These are phyloP conservation scores for Kodamaea arcana DNA, from an alignment of 1,139 yeast species.

Conservation along the genomic window DNA sequence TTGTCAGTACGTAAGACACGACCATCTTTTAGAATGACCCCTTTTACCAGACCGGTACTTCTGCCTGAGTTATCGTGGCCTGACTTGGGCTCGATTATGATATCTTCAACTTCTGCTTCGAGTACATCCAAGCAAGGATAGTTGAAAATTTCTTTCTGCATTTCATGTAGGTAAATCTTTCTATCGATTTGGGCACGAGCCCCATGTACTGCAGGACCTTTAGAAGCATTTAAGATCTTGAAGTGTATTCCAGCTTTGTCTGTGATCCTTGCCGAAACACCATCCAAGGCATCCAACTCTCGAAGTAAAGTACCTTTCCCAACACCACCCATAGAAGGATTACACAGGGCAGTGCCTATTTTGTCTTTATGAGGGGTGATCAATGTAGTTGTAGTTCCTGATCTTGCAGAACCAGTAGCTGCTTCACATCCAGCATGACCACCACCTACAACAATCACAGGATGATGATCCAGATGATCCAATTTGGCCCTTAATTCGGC, in stretches of 20 bases:
- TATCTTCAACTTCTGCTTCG: slow-evolving; percentile 80
- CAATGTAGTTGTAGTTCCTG: slow-evolving; percentile 69
- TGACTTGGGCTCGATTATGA: slow-evolving; percentile 57
- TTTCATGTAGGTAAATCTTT: slow-evolving; percentile 66
- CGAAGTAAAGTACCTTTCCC: slow-evolving; percentile 92
- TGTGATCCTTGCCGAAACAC: slow-evolving; percentile 77
- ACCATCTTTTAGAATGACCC: slow-evolving; percentile 72
- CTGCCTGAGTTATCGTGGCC: slow-evolving; percentile 25
- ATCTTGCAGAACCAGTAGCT: slow-evolving; percentile 85
- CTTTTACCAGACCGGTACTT: slow-evolving; percentile 47
- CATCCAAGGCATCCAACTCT: slow-evolving; percentile 96
- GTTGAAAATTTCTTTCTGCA: slow-evolving; percentile 62
- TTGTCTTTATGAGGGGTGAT: slow-evolving; percentile 73
- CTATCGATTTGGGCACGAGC: slow-evolving; percentile 97
- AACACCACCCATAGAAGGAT: slow-evolving; percentile 98
- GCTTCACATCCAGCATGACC: slow-evolving; percentile 99
- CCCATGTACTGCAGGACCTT: slow-evolving; percentile 98
- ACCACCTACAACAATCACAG: slow-evolving; percentile 91
- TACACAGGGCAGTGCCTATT: slow-evolving; percentile 94
- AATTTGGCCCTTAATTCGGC: background rate
- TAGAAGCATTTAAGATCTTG: slow-evolving; percentile 77
- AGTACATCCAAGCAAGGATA: slow-evolving; percentile 60
- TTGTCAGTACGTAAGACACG: slow-evolving; percentile 52
- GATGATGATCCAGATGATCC: slow-evolving; percentile 19
- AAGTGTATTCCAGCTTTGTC: slow-evolving; percentile 94